Evolutionary conservation across 2,329 filamentous ascomycete genomes (phyloP), one percentile per base, ranked within the genome.

Genomic region (Dichotomopilus funicola): DNA sequence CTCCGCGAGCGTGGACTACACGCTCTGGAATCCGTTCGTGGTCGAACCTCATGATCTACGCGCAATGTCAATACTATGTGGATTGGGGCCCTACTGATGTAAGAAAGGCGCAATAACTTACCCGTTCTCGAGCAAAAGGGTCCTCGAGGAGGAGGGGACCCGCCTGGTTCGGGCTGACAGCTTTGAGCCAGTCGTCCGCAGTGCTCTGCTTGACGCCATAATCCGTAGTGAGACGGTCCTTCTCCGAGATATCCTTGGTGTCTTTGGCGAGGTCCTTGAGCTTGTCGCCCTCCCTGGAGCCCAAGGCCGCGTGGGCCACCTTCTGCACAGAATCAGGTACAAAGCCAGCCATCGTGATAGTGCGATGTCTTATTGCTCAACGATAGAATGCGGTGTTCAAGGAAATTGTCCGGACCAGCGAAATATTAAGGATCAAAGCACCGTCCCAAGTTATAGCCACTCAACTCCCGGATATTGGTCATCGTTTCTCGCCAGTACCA

Each of bases 151-250:
- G 73, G 64, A 71, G 69, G 0, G 89, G 87, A 0, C 89, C 89
- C 1, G 77, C 83, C 54, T 82, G 75, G 47, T 88, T 78, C 3
- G 83, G 76, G 38, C 73, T 83, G 33, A 74, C 78, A 5, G 86
- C 77, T 51, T 80, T 82, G 53, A 95, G 74, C 89, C 88, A 94
- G 67, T 91, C 79, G 65, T 95, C 90, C 1, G 86, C 85, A 64
- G 86, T 86, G 43, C 75, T 73, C 64, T 90, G 79, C 70, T 86
- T 89, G 34, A 86, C 82, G 27, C 90, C 90, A 71, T 79, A 89
- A 65, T 95, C 89, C 49, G 85, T 86, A 0, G 89, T 92, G 61
- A 91, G 81, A 41, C 80, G 77, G 36, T 78, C 75, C 40, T 81
- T 77, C 49, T 78, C 71, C 45, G 79, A 72, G 1, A 82, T 76